These are phyloP conservation scores for Saturnispora mendoncae DNA, from an alignment of 805 yeast species.

Conservation along the genomic window DNA sequence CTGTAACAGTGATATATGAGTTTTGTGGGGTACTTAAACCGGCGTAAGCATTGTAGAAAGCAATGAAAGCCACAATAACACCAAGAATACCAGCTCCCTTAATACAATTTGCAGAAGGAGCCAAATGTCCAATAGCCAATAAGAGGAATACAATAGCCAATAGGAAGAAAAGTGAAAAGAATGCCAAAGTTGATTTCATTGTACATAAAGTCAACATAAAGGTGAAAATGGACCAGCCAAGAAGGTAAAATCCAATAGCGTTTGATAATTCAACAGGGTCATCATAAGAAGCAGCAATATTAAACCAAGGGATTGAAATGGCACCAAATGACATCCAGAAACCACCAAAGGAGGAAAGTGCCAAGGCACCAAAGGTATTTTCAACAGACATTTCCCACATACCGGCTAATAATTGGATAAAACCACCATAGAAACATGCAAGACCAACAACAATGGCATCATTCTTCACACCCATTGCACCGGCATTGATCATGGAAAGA, in stretches of 20 bases:
- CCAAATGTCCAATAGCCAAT: conserved; percentile 43
- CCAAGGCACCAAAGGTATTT: conserved; percentile 68
- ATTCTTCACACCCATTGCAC: conserved; percentile 58
- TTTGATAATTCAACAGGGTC: conserved; percentile 37
- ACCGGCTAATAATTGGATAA: conserved; percentile 63
- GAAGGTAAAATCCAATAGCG: conserved; percentile 48
- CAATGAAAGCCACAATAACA: conserved; percentile 48
- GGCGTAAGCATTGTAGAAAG: conserved; percentile 66
- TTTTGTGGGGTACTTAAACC: conserved; percentile 61
- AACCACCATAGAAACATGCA: conserved; percentile 67
- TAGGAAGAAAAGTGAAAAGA: conserved; percentile 45
- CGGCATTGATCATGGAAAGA: conserved; percentile 51
- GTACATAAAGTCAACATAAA: conserved; percentile 49
- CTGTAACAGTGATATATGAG: conserved; percentile 40
- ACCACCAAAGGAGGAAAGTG: conserved; percentile 54
- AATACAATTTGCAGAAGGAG: conserved; percentile 31
- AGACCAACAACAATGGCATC: conserved; percentile 55
- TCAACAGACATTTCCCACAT: conserved; percentile 70
- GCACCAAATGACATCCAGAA: conserved; percentile 75
- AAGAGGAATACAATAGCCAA: conserved; percentile 47
- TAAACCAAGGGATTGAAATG: conserved; percentile 48
- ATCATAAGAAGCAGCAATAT: conserved; percentile 41
- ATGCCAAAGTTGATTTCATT: conserved; percentile 44
- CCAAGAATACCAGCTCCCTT: conserved; percentile 62
- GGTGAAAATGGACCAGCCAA: conserved; percentile 61